Base-by-base conservation (phyloP, 176 grass and related monocot species). In the Oryza australiensis region DNA sequence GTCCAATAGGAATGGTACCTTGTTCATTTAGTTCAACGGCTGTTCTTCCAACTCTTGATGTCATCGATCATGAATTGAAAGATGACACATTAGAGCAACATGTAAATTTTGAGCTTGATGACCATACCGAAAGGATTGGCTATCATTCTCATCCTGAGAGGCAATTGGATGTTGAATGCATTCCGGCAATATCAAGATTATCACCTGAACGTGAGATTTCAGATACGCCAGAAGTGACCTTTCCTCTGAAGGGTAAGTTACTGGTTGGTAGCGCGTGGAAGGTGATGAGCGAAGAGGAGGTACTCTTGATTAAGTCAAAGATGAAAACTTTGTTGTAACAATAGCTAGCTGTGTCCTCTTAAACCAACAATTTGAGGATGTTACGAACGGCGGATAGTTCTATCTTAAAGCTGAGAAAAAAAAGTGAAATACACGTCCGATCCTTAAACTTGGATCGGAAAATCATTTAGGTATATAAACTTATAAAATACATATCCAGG, bases 1-100 rank as follows among this genome's bases (percentile, higher is more conserved):
- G 96, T 80, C 90, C 92, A 0, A 88, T 98, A 51, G 90, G 92
- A 32, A 95, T 91, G 85, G 18, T 95, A 79, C 88, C 95, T 4
- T 98, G 93, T 71, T 95, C 86, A 68, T 95, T 89, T 88, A 98
- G 92, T 90, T 98, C 90, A 69, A 91, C 80, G 88, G 75, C 85
- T 73, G 82, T 98, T 79, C 87, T 93, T 83, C 90, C 89, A 46
- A 57, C 64, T 64, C 87, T 91, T 45, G 88, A 91, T 85, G 64
- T 37, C 14, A 5, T 74, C 6, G 28, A 77, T 76, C 35, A 42
- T 77, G 73, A 42, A 53, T 23, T 24, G 0, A 64, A 89, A 33
- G 28, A 42, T 33, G 28, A 11, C 40, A 37, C 41, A 26, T 29
- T 28, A 75, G 68, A 68, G 76, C 57, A 80, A 24, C 79, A 86